phyloP scores from a whole-genome alignment of 805 yeast genomes.

The Wickerhamiella vanderwaltii region DNA sequence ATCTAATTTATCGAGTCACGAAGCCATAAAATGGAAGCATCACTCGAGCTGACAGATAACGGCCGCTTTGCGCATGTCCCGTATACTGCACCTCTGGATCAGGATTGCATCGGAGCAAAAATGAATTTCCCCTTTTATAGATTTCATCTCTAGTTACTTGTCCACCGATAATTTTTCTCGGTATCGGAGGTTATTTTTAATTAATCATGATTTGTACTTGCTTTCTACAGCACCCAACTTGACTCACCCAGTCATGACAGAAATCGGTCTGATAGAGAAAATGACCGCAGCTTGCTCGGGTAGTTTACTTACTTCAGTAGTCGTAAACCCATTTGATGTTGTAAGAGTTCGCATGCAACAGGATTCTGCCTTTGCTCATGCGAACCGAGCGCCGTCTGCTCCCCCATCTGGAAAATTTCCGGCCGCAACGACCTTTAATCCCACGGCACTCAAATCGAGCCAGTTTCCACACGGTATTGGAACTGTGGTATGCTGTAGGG shows the following conservation, averaged over 20 bases:
- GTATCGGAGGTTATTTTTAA: too few relatives aligned
- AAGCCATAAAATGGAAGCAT: too few relatives aligned
- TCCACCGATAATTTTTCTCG: too few relatives aligned
- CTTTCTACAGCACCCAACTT: too few relatives aligned
- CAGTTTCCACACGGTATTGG: constrained; percentile 21
- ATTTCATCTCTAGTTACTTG: too few relatives aligned
- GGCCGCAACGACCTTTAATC: not conserved
- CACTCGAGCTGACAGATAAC: too few relatives aligned
- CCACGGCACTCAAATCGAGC: not conserved
- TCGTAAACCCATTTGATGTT: constrained; percentile 34
- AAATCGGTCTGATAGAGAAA: constrained; percentile 12
- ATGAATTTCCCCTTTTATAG: too few relatives aligned
- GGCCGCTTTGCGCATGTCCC: too few relatives aligned
- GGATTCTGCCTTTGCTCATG: constrained; percentile 20
- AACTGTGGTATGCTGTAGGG: constrained; percentile 30
- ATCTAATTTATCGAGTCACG: too few relatives aligned
- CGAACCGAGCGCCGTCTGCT: not conserved
- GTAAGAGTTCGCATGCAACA: constrained; percentile 34
- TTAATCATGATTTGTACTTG: too few relatives aligned
- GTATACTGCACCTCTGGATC: too few relatives aligned
- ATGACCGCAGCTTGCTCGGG: constrained; percentile 34
- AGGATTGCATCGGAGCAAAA: too few relatives aligned
- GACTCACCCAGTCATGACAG: constrained; percentile 8
- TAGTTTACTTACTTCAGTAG: constrained; percentile 31
- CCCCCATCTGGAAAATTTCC: constrained; percentile 1